Base-by-base conservation (phyloP, 108 stramenopile species). In the Fistulifera pelliculosa region DNA sequence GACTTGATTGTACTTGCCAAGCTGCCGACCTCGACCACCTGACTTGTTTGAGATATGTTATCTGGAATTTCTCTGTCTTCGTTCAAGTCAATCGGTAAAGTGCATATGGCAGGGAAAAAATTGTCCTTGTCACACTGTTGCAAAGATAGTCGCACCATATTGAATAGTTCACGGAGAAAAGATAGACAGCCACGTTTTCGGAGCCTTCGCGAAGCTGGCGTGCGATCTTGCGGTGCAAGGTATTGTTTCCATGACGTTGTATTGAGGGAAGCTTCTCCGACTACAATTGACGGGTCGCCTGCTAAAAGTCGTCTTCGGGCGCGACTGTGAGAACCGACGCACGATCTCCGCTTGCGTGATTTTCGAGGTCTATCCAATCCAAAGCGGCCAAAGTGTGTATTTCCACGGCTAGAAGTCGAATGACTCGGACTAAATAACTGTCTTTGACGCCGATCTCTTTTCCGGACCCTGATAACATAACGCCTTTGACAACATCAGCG, bases 61-160 rank as follows among this genome's bases (percentile, higher is more conserved):
- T 55, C 51, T 1, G 71, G 56, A 13, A 41, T 56, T 40, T 70
- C 51, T 2, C 23, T 38, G 12, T 27, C 31, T 22, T 73, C 62
- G 7, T 42, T 31, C 38, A 74, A 41, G 40, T 75, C 65, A 25
- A 85, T 69, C 31, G 79, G 64, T 66, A 81, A 65, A 1, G 68
- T 62, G 15, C 80, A 77, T 27, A 81, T 65, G 27, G 64, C 71
- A 14, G 75, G 63, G 68, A 81, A 80, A 58, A 93, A 93, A 41
- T 88, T 85, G 54, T 88, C 90, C 54, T 83, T 88, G 43, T 88
- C 90, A 26, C 63, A 73, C 54, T 86, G 90, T 43, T 93, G 81
- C 40, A 93, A 62, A 2, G 80, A 80, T 42, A 68, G 60, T 45
- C 85, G 77, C 8, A 84, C 87, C 90, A 88, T 86, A 64, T 80